A percentile compares a stretch with the other conserved stretches of the same genome.
phyloP scores from a whole-genome alignment of 2,329 filamentous ascomycete species.

The Aspergillus tubingensis region DNA sequence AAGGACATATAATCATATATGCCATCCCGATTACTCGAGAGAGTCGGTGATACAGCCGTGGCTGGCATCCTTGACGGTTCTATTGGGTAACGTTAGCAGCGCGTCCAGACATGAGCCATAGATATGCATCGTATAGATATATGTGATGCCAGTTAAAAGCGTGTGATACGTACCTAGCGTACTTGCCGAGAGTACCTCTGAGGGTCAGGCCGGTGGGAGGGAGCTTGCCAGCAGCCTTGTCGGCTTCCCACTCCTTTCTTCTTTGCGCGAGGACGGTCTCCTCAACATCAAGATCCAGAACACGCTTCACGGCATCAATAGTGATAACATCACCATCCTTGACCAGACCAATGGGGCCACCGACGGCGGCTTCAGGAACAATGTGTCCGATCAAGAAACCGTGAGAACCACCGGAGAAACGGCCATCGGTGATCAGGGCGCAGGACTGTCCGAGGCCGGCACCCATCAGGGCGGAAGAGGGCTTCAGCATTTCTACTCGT shows the following conservation, averaged over 20 bases:
- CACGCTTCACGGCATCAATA: conserved; percentile 76
- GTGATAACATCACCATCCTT: conserved; percentile 76
- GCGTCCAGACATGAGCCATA: background rate
- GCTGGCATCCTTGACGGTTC: conserved; percentile 49
- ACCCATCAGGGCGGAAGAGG: conserved; percentile 71
- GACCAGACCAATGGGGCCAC: conserved; percentile 82
- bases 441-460: conserved; percentile 69
- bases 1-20: conserved; percentile 13
- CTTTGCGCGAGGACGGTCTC: conserved; percentile 65
- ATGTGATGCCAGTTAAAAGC: background rate
- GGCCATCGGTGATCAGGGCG: conserved; percentile 71
- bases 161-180: conserved; percentile 51
- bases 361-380: conserved; percentile 82
- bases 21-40: conserved; percentile 30
- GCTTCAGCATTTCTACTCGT: conserved; percentile 64
- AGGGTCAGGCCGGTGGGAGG: conserved; percentile 58
- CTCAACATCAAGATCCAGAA: conserved; percentile 65
- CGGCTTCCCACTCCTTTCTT: conserved; percentile 60
- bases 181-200: conserved; percentile 71
- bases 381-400: conserved; percentile 88
- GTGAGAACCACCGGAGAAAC: conserved; percentile 69
- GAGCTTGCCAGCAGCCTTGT: conserved; percentile 39
- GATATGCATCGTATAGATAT: background rate
- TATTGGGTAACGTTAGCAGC: conserved; percentile 13
- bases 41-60: conserved; percentile 52